These are phyloP conservation scores for Starmerella riodocensis DNA, from an alignment of 805 yeast species.

Conservation along the genomic window DNA sequence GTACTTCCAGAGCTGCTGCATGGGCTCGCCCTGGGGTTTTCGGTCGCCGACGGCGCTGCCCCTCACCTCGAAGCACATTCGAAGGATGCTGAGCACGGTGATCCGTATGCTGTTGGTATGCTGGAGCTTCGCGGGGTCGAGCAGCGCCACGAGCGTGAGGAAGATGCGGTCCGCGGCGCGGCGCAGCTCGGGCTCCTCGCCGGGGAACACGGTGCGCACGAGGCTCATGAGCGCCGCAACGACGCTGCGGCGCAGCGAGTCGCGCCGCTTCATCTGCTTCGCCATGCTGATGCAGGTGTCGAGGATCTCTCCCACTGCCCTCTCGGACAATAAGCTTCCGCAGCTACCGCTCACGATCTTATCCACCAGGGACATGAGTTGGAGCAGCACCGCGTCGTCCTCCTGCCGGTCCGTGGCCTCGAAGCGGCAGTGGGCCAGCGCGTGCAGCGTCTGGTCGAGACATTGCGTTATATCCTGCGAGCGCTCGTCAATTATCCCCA, in stretches of 20 bases:
- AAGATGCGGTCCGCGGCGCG: slow-evolving; percentile 2
- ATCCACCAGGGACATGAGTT: slow-evolving; percentile 66
- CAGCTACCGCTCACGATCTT: slow-evolving; percentile 48
- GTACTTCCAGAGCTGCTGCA: slow-evolving; percentile 73
- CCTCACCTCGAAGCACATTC: slow-evolving; percentile 67
- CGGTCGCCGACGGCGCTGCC: slow-evolving; percentile 52
- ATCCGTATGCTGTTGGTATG: slow-evolving; percentile 58
- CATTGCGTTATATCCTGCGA: slow-evolving; percentile 46
- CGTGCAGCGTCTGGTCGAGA: slow-evolving; percentile 51
- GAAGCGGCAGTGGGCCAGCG: slow-evolving; percentile 86
- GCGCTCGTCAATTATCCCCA: slow-evolving; percentile 45
- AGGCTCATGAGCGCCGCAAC: slow-evolving; percentile 28
- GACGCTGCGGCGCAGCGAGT: slow-evolving; percentile 76
- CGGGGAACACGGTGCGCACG: slow-evolving; percentile 14
- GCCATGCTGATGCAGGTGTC: slow-evolving; percentile 88
- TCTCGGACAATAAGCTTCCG: slow-evolving; percentile 60
- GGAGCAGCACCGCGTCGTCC: slow-evolving; percentile 80
- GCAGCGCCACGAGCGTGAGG: slow-evolving; percentile 49
- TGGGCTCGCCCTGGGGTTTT: slow-evolving; percentile 49
- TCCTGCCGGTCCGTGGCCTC: slow-evolving; percentile 87
- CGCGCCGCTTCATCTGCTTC: slow-evolving; percentile 82
- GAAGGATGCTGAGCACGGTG: slow-evolving; percentile 63
- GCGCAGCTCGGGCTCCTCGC: slow-evolving; percentile 31
- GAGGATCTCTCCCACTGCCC: slow-evolving; percentile 71
- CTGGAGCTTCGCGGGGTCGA: slow-evolving; percentile 62